phyloP scores from a whole-genome alignment of 1,139 yeast species.

The Arxiozyma slooffiae region DNA sequence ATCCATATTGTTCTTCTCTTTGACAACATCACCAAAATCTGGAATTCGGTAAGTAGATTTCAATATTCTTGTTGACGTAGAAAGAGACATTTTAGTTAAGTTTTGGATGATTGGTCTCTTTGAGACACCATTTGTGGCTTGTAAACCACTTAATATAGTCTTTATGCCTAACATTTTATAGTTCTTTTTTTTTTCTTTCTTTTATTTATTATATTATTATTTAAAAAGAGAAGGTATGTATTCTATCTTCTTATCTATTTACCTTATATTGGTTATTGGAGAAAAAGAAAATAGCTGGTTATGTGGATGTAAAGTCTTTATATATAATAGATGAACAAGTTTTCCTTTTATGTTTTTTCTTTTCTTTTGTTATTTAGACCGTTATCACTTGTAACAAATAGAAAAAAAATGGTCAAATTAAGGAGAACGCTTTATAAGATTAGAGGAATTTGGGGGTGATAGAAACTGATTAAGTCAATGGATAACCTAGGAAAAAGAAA shows the following conservation, averaged over 20 bases:
- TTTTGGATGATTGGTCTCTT: neutral
- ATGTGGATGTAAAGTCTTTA: neutral
- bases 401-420: too few species aligned
- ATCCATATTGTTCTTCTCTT: constrained; percentile 57
- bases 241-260: too few species aligned
- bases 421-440: too few species aligned
- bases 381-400: too few species aligned
- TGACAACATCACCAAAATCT: constrained; percentile 75
- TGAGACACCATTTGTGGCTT: neutral
- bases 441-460: too few species aligned
- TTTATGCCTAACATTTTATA: neutral
- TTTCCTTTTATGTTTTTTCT: too few species aligned
- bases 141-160: neutral
- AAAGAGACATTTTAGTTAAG: constrained; percentile 2
- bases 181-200: neutral
- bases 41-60: constrained; percentile 72
- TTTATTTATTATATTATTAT: too few species aligned
- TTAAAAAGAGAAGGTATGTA: neutral
- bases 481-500: too few species aligned
- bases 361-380: neutral
- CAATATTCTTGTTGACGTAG: constrained; percentile 6
- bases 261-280: neutral
- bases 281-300: neutral
- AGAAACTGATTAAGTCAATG: too few species aligned
- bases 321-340: neutral